Evolutionary conservation across 129 eudicot species (phyloP), one percentile per base, ranked within the genome.

Genomic region (Pulicaria dysenterica): DNA sequence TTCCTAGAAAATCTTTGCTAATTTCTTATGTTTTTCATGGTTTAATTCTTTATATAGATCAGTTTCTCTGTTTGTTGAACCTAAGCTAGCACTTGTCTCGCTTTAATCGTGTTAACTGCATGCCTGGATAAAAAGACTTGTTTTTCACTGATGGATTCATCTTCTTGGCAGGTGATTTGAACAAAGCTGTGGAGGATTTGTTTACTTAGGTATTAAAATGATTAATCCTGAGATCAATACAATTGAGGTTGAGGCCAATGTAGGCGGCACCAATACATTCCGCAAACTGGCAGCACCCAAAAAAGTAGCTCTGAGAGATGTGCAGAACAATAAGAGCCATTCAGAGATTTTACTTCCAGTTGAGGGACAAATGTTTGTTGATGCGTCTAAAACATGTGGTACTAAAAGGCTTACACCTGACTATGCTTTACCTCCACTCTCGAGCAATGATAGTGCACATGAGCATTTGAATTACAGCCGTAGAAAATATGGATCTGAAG

Each of bases 361-460:
- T 13, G 88, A 76, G 15, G 87, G 74, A 44, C 65, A 71, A 59
- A 37, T 82, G 24, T 70, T 54, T 56, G 46, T 62, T n/a, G 90
- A 87, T 59, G 74, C 89, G 38, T 17, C 75, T 58, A 91, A 85
- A 69, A 77, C 76, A 55, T 65, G 75, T 78, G 91, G 91, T 63
- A 83, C 73, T 17, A 90, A 90, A 74, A 78, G 91, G 65, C 82
- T 73, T 5, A 82, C 85, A 50, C 87, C 89, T 3, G 94, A 90
- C 73, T 72, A 73, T 70, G 73, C 83, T 80, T 70, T 80, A 40
- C 64, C 73, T 46, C 74, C 83, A 14, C 55, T 76, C 17, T 77
- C 85, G 72, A 56, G 46, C 68, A 77, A 56, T 42, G 73, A 74
- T 70, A 83, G 68, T 75, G 43, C 82, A 64, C 87, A 77, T 42